Percentiles rank a stretch among this genome's conserved stretches.
phyloP scores from a whole-genome alignment of 345 rosid genomes.

The Eucalyptus tenuipes region DNA sequence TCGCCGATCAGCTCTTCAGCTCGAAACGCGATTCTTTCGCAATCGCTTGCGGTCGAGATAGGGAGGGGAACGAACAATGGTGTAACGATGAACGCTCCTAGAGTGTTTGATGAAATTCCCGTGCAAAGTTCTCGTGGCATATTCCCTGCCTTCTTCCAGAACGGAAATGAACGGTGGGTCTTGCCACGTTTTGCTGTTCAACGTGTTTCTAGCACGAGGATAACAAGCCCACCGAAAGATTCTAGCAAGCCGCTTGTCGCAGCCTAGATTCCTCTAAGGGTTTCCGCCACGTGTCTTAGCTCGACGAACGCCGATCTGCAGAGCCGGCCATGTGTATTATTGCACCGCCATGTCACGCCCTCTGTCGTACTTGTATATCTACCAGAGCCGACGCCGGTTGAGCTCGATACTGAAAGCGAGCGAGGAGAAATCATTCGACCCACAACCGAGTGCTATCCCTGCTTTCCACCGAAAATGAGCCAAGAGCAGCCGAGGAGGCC shows the following conservation, averaged over 20 bases:
- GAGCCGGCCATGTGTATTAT: not conserved
- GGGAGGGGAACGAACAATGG: not conserved
- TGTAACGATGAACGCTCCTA: not conserved
- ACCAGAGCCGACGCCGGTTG: not conserved
- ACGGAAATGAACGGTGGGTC: not conserved
- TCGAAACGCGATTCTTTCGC: not conserved
- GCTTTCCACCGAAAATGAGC: constrained; percentile 13
- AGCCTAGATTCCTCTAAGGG: not conserved
- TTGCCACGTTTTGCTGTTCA: not conserved
- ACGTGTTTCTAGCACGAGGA: fast-evolving
- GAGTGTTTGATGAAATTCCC: not conserved
- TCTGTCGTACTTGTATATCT: not conserved
- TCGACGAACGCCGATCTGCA: no score
- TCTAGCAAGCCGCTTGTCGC: not conserved
- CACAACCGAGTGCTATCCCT: not conserved
- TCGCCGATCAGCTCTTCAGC: not conserved
- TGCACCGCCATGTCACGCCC: not conserved
- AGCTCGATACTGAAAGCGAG: not conserved
- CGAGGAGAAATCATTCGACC: no score
- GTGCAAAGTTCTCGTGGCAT: not conserved
- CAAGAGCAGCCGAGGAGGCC: constrained; percentile 12
- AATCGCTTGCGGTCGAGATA: not conserved
- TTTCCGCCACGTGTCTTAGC: not conserved
- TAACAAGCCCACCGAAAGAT: not conserved
- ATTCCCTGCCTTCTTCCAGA: not conserved